Evolutionary conservation across 177 flowering plant species (phyloP).

Genomic region (Telopea speciosissima): DNA sequence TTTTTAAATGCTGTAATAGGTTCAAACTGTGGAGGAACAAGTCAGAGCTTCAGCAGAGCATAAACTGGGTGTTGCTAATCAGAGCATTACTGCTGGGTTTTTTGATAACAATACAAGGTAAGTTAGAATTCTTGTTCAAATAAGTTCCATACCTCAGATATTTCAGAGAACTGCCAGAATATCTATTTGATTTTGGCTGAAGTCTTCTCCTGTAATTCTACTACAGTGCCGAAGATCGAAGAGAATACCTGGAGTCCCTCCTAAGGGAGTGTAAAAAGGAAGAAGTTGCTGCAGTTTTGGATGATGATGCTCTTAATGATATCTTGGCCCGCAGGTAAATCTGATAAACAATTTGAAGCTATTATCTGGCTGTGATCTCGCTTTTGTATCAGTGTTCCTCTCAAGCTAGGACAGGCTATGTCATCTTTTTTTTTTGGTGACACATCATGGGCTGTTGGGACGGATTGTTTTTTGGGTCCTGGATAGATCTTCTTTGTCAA

Average conservation of each 20-base stretch:
- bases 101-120: slow-evolving; percentile 98
- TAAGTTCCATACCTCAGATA: not conserved
- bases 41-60: slow-evolving; percentile 99
- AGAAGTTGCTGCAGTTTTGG: slow-evolving; percentile 84
- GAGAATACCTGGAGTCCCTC: slow-evolving; percentile 93
- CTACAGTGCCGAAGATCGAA: slow-evolving; percentile 92
- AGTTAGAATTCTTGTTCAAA: slow-evolving; percentile 1
- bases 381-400: not conserved
- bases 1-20: slow-evolving; percentile 31
- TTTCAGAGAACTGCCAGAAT: not conserved
- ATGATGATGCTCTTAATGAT: slow-evolving; percentile 89
- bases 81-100: slow-evolving; percentile 99
- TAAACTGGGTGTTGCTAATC: slow-evolving; percentile 99
- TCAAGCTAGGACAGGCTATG: not conserved
- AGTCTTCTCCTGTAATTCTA: slow-evolving; percentile 9
- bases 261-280: slow-evolving; percentile 95
- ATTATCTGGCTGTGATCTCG: not conserved
- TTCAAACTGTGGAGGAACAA: slow-evolving; percentile 95
- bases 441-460: too few relatives aligned
- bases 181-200: slow-evolving; percentile 9
- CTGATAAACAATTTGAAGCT: not conserved
- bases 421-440: too few relatives aligned
- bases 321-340: slow-evolving; percentile 91
- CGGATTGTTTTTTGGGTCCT: not conserved
- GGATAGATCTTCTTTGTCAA: not conserved